These are phyloP conservation scores for Coleophoma crateriformis DNA, from an alignment of 2,329 filamentous ascomycete species.

Conservation along the genomic window DNA sequence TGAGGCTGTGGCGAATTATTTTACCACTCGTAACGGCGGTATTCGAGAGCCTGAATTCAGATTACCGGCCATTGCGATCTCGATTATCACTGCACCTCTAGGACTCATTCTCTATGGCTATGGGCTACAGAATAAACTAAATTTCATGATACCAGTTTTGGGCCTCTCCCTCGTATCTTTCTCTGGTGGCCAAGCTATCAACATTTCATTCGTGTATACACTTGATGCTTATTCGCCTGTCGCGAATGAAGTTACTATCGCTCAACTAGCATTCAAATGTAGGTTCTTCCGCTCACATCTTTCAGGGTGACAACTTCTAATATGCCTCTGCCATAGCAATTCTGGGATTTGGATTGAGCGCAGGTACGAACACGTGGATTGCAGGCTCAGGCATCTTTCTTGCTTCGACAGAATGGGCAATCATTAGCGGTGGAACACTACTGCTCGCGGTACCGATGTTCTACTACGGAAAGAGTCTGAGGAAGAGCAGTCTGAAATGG, in stretches of 20 bases:
- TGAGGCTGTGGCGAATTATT: constrained; percentile 23
- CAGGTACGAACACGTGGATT: constrained; percentile 9
- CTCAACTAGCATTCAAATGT: constrained; percentile 12
- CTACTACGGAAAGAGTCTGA: constrained; percentile 6
- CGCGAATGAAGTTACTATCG: constrained; percentile 10
- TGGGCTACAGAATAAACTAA: constrained; percentile 20
- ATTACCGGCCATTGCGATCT: constrained; percentile 24
- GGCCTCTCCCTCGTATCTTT: constrained; percentile 9
- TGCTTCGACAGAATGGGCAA: constrained; percentile 7
- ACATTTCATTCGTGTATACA: constrained; percentile 15
- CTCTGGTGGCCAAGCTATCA: constrained; percentile 11
- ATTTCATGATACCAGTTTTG: constrained; percentile 11
- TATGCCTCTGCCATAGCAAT: background rate
- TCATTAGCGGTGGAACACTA: constrained; percentile 3
- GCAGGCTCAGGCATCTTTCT: constrained; percentile 3
- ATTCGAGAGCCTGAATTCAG: constrained; percentile 22
- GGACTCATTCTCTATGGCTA: constrained; percentile 29
- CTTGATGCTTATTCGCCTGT: constrained; percentile 13
- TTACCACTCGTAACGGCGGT: constrained; percentile 12
- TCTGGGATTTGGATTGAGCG: constrained; percentile 9
- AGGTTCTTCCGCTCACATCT: background rate
- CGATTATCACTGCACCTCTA: constrained; percentile 21
- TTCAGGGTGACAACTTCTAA: background rate
- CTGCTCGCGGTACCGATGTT: constrained; percentile 9
- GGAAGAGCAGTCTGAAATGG: constrained; percentile 9